phyloP scores from a whole-genome alignment of 306 rosid species.

The Ormosia emarginata region DNA sequence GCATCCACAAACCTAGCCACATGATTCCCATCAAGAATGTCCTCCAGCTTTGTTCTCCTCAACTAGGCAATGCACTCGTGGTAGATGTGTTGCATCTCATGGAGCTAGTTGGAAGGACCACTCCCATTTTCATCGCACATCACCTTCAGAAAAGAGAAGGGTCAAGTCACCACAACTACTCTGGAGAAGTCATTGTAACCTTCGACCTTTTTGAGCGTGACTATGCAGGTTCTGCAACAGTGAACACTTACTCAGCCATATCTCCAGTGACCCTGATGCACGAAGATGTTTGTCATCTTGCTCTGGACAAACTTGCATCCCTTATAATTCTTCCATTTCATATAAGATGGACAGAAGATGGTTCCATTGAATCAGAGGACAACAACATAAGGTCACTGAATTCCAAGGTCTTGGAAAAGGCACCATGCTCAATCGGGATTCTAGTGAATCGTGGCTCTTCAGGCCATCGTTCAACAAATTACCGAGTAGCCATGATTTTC shows the following conservation, averaged over 20 bases:
- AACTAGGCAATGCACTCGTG: neutral
- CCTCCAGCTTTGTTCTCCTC: conserved; percentile 29
- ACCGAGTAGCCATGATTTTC: conserved; percentile 34
- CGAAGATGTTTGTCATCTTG: conserved; percentile 43
- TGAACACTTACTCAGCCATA: conserved; percentile 36
- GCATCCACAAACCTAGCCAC: conserved; percentile 34
- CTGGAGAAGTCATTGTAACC: conserved; percentile 24
- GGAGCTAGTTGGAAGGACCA: conserved; percentile 38
- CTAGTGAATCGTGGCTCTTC: conserved; percentile 21
- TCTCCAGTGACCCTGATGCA: conserved; percentile 38
- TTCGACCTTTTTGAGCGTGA: conserved; percentile 32
- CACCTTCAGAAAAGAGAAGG: neutral
- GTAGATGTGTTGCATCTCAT: conserved; percentile 40
- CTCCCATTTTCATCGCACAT: conserved; percentile 43
- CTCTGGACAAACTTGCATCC: conserved; percentile 37
- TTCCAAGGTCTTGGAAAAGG: conserved; percentile 26
- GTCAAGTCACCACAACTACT: conserved; percentile 4
- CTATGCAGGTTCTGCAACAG: neutral
- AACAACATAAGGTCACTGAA: conserved; percentile 29
- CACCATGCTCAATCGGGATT: conserved; percentile 55
- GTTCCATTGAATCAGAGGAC: conserved; percentile 31
- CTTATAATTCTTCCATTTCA: conserved; percentile 51
- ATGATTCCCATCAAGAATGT: conserved; percentile 20
- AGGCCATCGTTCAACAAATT: neutral
- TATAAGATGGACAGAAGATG: conserved; percentile 33